Evolutionary conservation across 148 eudicot species (phyloP).

Genomic region (Persicaria tinctoria): DNA sequence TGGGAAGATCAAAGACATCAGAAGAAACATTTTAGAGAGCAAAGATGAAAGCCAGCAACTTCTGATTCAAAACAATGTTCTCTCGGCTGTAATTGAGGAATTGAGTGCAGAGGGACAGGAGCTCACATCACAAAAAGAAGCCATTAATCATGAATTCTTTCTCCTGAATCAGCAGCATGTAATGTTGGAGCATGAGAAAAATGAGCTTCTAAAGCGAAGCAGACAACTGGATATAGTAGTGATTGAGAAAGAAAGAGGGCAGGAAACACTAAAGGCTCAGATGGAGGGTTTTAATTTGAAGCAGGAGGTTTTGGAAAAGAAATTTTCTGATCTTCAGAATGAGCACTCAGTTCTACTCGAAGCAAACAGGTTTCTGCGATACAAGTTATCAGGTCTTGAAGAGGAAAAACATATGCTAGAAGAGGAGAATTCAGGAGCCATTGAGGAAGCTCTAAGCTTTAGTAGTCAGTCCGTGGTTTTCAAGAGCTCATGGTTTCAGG

Average conservation of each 20-base stretch:
- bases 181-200: conserved; percentile 44
- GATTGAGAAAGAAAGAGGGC: conserved; percentile 25
- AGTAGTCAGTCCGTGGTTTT: conserved; percentile 35
- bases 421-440: conserved; percentile 34
- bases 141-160: conserved; percentile 38
- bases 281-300: conserved; percentile 25
- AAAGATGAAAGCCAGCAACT: conserved; percentile 61
- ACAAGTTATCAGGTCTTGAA: conserved; percentile 30
- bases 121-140: conserved; percentile 35
- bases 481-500: conserved; percentile 43
- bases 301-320: conserved; percentile 31
- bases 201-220: conserved; percentile 40
- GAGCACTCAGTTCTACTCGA: conserved; percentile 26
- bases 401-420: conserved; percentile 37
- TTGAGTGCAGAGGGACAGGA: conserved; percentile 46
- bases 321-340: conserved; percentile 26
- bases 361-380: conserved; percentile 32
- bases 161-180: conserved; percentile 32
- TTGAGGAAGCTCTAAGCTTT: conserved; percentile 36
- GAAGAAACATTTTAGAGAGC: conserved; percentile 34
- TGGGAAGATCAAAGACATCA: conserved; percentile 36
- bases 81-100: conserved; percentile 50
- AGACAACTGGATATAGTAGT: conserved; percentile 36
- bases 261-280: conserved; percentile 35
- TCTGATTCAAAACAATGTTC: conserved; percentile 60